Evolutionary conservation across 2,329 filamentous ascomycete genomes (phyloP), one percentile per base, ranked within the genome.

Genomic region (Setomelanomma holmii): DNA sequence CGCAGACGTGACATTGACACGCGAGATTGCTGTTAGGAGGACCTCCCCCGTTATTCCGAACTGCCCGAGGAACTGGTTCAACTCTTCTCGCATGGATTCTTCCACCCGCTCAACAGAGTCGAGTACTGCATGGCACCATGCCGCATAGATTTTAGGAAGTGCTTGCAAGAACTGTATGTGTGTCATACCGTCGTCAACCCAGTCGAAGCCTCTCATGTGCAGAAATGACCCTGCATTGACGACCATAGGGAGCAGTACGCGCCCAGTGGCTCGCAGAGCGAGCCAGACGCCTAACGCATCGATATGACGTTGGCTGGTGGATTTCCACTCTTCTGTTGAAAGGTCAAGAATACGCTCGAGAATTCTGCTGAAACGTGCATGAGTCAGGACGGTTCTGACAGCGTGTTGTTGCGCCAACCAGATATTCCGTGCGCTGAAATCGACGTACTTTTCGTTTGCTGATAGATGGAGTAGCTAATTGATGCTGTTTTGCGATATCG

Each of bases 351-450:
- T 53, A 8, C 43, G 39, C 11, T 44, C 43, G 16, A 56, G 22
- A 14, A 34, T 5, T 3, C n/a, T 49, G 33, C 34, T 45, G 22
- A 45, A 42, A 10, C 30, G 43, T 19, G 17, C 46, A 20, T 58
- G 51, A 21, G 48, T 53, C 6, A 57, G 45, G 11, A 55, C 27
- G 16, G 55, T 52, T 22, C 55, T 45, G 6, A 60, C 10, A 0
- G 42, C 54, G 20, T 60, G 55, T 30, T 60, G 57, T 11, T 58
- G 23, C n/a, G 44, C 57, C n/a, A 41, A 51, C 57, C 57, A 60
- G 0, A 50, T 16, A 30, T 22, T 51, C 5, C 54, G 54, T 4
- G 41, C 34, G n/a, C 46, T 51, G 5, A 53, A 53, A 6, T 53
- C 49, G 6, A 60, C 55, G 6, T 55, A 58, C 2, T 58, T 24